A percentile compares a stretch with the other conserved stretches of the same genome.
phyloP scores from a whole-genome alignment of 208 protist species.

The Endotrypanum monterogeii region DNA sequence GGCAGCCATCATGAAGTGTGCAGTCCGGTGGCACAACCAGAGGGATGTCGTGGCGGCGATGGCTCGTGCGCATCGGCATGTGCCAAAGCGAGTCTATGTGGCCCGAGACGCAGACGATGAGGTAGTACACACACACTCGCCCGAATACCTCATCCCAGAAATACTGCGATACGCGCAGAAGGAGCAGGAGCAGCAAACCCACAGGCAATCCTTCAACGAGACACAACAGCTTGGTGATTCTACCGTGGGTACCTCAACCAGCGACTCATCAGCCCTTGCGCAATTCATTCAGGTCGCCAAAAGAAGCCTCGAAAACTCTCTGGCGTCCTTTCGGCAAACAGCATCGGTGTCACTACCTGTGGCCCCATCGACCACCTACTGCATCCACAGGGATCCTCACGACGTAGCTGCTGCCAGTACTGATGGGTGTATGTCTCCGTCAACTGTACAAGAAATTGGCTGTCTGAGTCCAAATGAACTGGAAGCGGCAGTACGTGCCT shows the following conservation, averaged over 20 bases:
- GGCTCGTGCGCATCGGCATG: conserved; percentile 9
- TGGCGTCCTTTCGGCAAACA: conserved; percentile 5
- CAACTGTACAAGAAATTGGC: not conserved
- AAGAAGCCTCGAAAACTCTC: not conserved
- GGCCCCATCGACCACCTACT: not conserved
- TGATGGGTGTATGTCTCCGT: not conserved
- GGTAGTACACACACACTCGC: not conserved
- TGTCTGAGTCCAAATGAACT: conserved; percentile 7
- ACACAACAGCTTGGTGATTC: not conserved
- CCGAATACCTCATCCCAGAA: conserved; percentile 11
- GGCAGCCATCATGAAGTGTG: conserved; percentile 10
- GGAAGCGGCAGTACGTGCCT: conserved; percentile 25
- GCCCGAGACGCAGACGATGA: not conserved
- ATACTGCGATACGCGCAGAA: conserved; percentile 18
- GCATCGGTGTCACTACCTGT: not conserved
- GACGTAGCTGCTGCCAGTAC: not conserved
- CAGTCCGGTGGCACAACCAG: not conserved
- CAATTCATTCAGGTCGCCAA: conserved; percentile 15
- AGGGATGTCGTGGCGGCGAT: conserved; percentile 9
- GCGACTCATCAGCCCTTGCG: not conserved
- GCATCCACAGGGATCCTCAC: not conserved
- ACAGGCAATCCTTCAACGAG: not conserved
- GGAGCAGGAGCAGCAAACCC: conserved; percentile 1
- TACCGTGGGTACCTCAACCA: not conserved
- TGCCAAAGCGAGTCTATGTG: conserved; percentile 15